phyloP scores from a whole-genome alignment of 768 basidiomycete genomes.

The Cyathus striatus region DNA sequence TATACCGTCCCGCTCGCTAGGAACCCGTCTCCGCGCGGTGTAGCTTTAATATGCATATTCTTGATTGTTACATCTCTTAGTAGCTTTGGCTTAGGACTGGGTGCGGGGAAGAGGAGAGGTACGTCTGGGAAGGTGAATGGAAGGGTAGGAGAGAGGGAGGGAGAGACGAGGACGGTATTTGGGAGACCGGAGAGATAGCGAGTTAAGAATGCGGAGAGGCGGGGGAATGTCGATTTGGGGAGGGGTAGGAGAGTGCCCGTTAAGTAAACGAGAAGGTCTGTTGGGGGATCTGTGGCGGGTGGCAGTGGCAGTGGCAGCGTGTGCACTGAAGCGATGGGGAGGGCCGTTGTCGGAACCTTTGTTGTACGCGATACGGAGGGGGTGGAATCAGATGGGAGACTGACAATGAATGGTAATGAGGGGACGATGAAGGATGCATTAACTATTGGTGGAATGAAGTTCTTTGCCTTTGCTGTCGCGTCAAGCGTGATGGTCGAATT shows the following conservation, averaged over 20 bases:
- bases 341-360: too few species aligned
- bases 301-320: slow-evolving; percentile 53
- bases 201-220: slow-evolving; percentile 58
- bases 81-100: slow-evolving; percentile 56
- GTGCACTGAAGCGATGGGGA: slow-evolving; percentile 50
- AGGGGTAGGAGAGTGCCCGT: slow-evolving; percentile 56
- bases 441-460: slow-evolving; percentile 50
- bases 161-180: slow-evolving; percentile 55
- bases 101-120: slow-evolving; percentile 58
- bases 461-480: slow-evolving; percentile 52
- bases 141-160: slow-evolving; percentile 46
- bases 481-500: slow-evolving; percentile 29
- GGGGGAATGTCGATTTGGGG: slow-evolving; percentile 24
- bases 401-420: slow-evolving; percentile 57
- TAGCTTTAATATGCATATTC: slow-evolving; percentile 70
- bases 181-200: slow-evolving; percentile 54
- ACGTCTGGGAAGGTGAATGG: too few species aligned
- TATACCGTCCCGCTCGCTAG: slow-evolving; percentile 68
- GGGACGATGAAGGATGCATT: slow-evolving; percentile 50
- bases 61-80: slow-evolving; percentile 69
- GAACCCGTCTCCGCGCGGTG: slow-evolving; percentile 40
- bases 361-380: too few species aligned
- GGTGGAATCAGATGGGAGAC: slow-evolving; percentile 30
- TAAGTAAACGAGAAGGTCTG: slow-evolving; percentile 53
- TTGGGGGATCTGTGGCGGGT: slow-evolving; percentile 70